Percentiles rank a stretch among this genome's conserved stretches.
Conservation (phyloP, 129 eudicot genomes). For the Erigeron canadensis region DNA sequence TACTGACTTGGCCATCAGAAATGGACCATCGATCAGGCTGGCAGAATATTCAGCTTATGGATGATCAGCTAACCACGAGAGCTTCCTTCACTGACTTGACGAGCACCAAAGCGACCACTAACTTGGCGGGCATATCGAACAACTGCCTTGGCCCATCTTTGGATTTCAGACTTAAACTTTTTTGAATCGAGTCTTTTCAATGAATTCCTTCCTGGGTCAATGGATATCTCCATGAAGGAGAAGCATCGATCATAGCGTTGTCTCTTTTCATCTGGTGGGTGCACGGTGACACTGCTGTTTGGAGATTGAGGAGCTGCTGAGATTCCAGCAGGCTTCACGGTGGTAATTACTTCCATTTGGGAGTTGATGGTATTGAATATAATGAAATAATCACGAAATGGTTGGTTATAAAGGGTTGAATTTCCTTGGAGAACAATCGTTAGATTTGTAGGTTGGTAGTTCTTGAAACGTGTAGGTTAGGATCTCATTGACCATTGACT, state of each 20-base stretch:
- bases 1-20: conserved; percentile 4
- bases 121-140: conserved; percentile 71
- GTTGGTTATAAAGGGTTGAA: conserved; percentile 31
- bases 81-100: conserved; percentile 52
- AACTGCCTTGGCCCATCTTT: conserved; percentile 75
- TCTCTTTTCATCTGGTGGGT: conserved; percentile 33
- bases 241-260: conserved; percentile 45
- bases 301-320: conserved; percentile 21
- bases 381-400: conserved; percentile 13
- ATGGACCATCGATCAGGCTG: background rate
- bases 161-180: conserved; percentile 61
- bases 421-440: conserved; percentile 27
- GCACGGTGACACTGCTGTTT: background rate
- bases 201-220: conserved; percentile 53
- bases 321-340: conserved; percentile 4
- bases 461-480: conserved; percentile 36
- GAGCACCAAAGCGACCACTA: conserved; percentile 47
- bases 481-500: conserved; percentile 37
- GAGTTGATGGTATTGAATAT: background rate
- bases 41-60: background rate
- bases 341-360: conserved; percentile 40
- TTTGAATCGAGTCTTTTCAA: conserved; percentile 57
- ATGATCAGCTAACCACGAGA: conserved; percentile 34
- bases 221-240: conserved; percentile 57
- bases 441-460: conserved; percentile 4